Evolutionary conservation across 768 basidiomycete genomes (phyloP).

Genomic region (Rhodotorula toruloides): DNA sequence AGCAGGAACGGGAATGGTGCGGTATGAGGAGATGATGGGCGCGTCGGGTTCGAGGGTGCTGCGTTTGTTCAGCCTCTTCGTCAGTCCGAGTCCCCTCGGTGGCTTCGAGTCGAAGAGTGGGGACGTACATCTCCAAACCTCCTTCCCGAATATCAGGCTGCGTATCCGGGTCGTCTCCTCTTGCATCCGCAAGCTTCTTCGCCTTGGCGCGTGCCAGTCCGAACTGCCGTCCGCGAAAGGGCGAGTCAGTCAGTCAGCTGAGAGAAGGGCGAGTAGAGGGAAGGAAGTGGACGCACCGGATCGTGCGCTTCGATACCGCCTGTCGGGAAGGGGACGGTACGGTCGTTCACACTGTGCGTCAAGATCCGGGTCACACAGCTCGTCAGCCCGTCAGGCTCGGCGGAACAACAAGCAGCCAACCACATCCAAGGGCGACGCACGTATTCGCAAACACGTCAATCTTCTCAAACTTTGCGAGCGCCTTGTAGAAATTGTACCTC

Average conservation of each 20-base stretch:
- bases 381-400: too few relatives aligned
- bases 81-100: too few relatives aligned
- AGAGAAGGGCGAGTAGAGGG: too few relatives aligned
- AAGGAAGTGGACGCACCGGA: conserved; percentile 55
- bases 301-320: conserved; percentile 66
- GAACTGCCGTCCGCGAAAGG: conserved; percentile 15
- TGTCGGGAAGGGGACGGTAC: conserved; percentile 76
- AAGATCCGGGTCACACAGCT: not conserved
- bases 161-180: conserved; percentile 61
- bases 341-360: conserved; percentile 50
- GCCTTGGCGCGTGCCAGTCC: conserved; percentile 32
- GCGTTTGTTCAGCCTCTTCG: conserved; percentile 41
- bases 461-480: conserved; percentile 61
- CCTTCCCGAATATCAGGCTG: conserved; percentile 15
- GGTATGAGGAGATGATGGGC: conserved; percentile 57
- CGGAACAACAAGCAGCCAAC: too few relatives aligned
- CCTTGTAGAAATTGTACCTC: conserved; percentile 67
- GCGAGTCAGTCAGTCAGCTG: not conserved
- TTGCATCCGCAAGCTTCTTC: conserved; percentile 45
- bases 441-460: conserved; percentile 77
- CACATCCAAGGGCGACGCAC: too few relatives aligned
- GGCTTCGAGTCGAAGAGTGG: too few relatives aligned
- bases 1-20: conserved; percentile 60
- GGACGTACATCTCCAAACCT: conserved; percentile 21
- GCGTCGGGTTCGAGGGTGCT: conserved; percentile 47